A percentile compares a stretch with the other conserved stretches of the same genome.
Conservation (phyloP, 352 stramenopile species). For the Phytophthora hybrid region DNA sequence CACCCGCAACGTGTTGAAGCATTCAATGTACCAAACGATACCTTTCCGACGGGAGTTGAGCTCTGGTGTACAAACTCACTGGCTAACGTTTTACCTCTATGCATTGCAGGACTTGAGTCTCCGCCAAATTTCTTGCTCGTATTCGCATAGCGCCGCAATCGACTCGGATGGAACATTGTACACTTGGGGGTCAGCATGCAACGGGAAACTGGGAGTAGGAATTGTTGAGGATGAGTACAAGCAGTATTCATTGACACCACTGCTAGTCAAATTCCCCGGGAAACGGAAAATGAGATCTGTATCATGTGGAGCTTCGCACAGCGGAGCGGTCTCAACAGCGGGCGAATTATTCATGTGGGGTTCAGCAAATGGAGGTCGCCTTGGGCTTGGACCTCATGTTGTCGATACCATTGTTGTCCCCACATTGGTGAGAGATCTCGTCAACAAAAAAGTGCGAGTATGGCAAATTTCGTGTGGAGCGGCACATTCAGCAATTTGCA, state of each 20-base stretch:
- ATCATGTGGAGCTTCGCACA: slow-evolving; percentile 91
- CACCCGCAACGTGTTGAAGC: slow-evolving; percentile 66
- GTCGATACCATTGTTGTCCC: slow-evolving; percentile 75
- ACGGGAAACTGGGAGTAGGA: slow-evolving; percentile 91
- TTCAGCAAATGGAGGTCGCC: slow-evolving; percentile 91
- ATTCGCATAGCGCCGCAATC: slow-evolving; percentile 91
- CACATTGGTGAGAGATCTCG: slow-evolving; percentile 82
- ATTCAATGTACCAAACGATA: slow-evolving; percentile 47
- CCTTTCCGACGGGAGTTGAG: slow-evolving; percentile 24
- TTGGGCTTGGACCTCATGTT: slow-evolving; percentile 87
- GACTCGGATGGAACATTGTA: slow-evolving; percentile 80
- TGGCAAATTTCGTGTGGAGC: slow-evolving; percentile 79
- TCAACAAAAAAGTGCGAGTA: slow-evolving; percentile 69
- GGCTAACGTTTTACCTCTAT: neutral
- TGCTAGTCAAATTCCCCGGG: slow-evolving; percentile 75
- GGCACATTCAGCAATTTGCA: slow-evolving; percentile 85
- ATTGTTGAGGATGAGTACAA: slow-evolving; percentile 82
- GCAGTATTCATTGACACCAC: slow-evolving; percentile 76
- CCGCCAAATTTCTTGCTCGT: slow-evolving; percentile 70
- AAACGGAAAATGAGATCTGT: slow-evolving; percentile 74
- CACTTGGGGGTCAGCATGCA: slow-evolving; percentile 87
- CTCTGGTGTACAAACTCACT: neutral
- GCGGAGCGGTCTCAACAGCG: slow-evolving; percentile 66
- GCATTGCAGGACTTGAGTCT: slow-evolving; percentile 47
- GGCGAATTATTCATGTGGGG: slow-evolving; percentile 92